A percentile compares a stretch with the other conserved stretches of the same genome.
Evolutionary conservation across 2,329 filamentous ascomycete species (phyloP).

Genomic region (Phaeosphaeriaceae sp.): DNA sequence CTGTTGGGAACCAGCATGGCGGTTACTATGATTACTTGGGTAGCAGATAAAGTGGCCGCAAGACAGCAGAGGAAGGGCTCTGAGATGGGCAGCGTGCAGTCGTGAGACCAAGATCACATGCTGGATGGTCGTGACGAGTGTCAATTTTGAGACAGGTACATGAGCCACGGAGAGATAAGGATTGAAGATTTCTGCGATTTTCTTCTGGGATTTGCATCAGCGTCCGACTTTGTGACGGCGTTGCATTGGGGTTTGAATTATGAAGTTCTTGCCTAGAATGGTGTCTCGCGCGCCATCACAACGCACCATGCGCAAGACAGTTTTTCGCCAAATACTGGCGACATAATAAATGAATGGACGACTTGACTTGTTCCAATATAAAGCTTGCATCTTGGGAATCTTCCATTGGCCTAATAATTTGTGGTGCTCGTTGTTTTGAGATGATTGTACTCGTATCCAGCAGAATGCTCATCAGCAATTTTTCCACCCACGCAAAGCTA

Average conservation of each 20-base stretch:
- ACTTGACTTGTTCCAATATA: conserved; percentile 1
- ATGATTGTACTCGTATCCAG: too few species aligned
- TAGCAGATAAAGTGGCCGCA: conserved; percentile 45
- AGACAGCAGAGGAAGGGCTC: conserved; percentile 39
- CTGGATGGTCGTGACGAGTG: not conserved
- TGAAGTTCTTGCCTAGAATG: too few species aligned
- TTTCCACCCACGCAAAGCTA: too few species aligned
- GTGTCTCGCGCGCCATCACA: too few species aligned
- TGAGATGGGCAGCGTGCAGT: conserved; percentile 28
- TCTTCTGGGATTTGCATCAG: not conserved
- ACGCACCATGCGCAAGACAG: too few species aligned
- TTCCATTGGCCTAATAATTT: not conserved
- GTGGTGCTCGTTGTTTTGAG: not conserved
- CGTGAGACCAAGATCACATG: not conserved
- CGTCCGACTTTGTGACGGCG: not conserved
- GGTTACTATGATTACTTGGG: conserved; percentile 44
- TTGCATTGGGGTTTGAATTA: not conserved
- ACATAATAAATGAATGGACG: conserved; percentile 4
- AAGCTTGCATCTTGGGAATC: not conserved
- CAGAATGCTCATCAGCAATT: too few species aligned
- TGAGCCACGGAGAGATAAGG: not conserved
- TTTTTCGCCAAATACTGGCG: conserved; percentile 3
- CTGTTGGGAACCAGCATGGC: conserved; percentile 44
- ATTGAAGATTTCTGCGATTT: not conserved
- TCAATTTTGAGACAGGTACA: not conserved